phyloP scores from a whole-genome alignment of 306 rosid genomes.

The Acacia melanoxylon region DNA sequence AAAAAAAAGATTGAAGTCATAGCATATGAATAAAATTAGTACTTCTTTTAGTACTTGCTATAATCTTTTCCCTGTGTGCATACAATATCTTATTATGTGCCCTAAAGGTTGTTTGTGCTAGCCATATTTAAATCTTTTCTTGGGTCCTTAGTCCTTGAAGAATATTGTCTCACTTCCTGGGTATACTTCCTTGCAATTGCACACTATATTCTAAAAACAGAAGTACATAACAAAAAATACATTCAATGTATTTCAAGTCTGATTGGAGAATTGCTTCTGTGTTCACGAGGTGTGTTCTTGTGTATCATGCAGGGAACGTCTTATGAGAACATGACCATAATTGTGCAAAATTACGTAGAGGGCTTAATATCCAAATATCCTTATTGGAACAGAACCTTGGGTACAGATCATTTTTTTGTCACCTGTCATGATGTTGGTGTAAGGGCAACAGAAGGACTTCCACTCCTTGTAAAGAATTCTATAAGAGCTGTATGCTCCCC shows the following conservation, averaged over 20 bases:
- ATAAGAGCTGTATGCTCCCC: conserved; percentile 98
- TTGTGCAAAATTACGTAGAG: conserved; percentile 84
- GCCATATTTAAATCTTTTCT: not conserved
- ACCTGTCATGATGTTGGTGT: conserved; percentile 99
- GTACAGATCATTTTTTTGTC: conserved; percentile 94
- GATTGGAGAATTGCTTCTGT: conserved; percentile 23
- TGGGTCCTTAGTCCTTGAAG: not conserved
- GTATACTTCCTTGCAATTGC: not conserved
- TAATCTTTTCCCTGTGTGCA: not conserved
- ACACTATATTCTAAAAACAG: not conserved
- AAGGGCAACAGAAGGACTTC: conserved; percentile 90
- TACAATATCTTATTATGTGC: not conserved
- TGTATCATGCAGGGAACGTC: conserved; percentile 77
- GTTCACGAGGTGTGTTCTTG: conserved; percentile 28
- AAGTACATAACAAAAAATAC: not conserved
- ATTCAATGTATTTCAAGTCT: not conserved
- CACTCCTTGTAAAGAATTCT: conserved; percentile 82
- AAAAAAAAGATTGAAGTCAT: not conserved
- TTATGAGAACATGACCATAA: conserved; percentile 90
- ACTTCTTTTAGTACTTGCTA: not conserved
- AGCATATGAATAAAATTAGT: not conserved
- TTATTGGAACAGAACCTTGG: conserved; percentile 98
- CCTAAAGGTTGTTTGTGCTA: not conserved
- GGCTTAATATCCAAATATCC: conserved; percentile 90
- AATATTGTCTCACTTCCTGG: not conserved